A percentile compares a stretch with the other conserved stretches of the same genome.
Conservation (phyloP, 176 grass and related monocot species). For the Carex littledalei region DNA sequence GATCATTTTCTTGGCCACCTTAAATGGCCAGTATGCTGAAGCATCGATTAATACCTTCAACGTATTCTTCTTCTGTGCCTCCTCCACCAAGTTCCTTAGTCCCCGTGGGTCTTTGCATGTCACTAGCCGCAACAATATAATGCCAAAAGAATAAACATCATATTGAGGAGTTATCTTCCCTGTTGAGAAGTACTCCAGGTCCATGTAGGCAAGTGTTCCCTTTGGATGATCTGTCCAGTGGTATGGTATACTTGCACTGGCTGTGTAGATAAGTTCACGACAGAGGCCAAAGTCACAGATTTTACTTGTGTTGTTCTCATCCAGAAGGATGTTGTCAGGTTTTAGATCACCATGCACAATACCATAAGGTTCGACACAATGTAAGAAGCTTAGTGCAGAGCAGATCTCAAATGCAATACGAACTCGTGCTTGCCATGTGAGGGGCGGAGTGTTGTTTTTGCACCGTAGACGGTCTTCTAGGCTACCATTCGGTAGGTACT, state of each 20-base stretch:
- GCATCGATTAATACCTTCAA: conserved; percentile 23
- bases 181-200: conserved; percentile 37
- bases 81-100: conserved; percentile 24
- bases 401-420: conserved; percentile 37
- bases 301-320: conserved; percentile 36
- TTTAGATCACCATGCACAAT: conserved; percentile 54
- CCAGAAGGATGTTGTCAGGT: conserved; percentile 43
- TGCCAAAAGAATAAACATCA: conserved; percentile 51
- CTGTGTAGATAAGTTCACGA: conserved; percentile 24
- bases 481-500: conserved; percentile 42
- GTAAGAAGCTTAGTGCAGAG: conserved; percentile 49
- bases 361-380: conserved; percentile 29
- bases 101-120: conserved; percentile 27
- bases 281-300: conserved; percentile 43
- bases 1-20: conserved; percentile 32
- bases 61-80: conserved; percentile 25
- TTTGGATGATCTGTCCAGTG: conserved; percentile 24
- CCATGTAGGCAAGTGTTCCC: conserved; percentile 42
- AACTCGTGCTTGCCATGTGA: conserved; percentile 41
- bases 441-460: conserved; percentile 18
- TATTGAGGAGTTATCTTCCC: conserved; percentile 39
- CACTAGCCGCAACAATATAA: conserved; percentile 41
- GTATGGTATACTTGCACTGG: background rate
- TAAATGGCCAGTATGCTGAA: conserved; percentile 37
- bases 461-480: conserved; percentile 35